A percentile compares a stretch with the other conserved stretches of the same genome.
These are phyloP conservation scores for Puccinia hordei DNA, from an alignment of 1,284 basidiomycete species.

Conservation along the genomic window DNA sequence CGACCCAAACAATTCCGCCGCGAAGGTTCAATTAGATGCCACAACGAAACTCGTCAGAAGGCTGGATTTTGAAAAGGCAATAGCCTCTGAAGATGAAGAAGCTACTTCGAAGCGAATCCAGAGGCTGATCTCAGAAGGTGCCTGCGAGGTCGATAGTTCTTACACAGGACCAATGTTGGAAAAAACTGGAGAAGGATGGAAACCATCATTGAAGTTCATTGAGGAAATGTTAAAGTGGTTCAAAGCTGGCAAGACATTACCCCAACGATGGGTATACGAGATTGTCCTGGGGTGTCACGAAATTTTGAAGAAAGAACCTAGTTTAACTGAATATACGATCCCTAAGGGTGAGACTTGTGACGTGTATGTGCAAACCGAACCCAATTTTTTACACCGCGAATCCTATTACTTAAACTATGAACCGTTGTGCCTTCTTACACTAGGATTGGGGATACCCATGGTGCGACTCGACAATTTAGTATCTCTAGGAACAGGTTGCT, in stretches of 20 bases:
- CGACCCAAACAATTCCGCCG: conserved; percentile 82
- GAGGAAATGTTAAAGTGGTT: conserved; percentile 86
- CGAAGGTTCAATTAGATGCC: conserved; percentile 77
- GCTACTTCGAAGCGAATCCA: conserved; percentile 70
- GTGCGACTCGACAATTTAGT: conserved; percentile 17
- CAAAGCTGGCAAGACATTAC: conserved; percentile 83
- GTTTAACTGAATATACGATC: conserved; percentile 76
- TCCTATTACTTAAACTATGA: neutral
- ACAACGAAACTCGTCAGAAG: conserved; percentile 82
- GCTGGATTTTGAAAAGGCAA: conserved; percentile 65
- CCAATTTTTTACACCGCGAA: neutral
- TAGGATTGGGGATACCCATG: conserved; percentile 52
- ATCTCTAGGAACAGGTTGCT: neutral
- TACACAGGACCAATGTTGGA: conserved; percentile 71
- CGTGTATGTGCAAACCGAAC: conserved; percentile 69
- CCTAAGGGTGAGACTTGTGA: conserved; percentile 79
- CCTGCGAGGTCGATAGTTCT: conserved; percentile 66
- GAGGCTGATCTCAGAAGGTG: conserved; percentile 76
- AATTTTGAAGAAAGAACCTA: conserved; percentile 75
- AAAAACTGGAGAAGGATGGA: conserved; percentile 61
- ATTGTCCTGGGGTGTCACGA: conserved; percentile 85
- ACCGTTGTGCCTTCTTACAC: neutral
- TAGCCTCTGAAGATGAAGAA: conserved; percentile 83
- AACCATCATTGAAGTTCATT: conserved; percentile 76
- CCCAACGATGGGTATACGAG: conserved; percentile 89